Evolutionary conservation across 1,139 yeast species (phyloP).

Genomic region (Pichia sp.): DNA sequence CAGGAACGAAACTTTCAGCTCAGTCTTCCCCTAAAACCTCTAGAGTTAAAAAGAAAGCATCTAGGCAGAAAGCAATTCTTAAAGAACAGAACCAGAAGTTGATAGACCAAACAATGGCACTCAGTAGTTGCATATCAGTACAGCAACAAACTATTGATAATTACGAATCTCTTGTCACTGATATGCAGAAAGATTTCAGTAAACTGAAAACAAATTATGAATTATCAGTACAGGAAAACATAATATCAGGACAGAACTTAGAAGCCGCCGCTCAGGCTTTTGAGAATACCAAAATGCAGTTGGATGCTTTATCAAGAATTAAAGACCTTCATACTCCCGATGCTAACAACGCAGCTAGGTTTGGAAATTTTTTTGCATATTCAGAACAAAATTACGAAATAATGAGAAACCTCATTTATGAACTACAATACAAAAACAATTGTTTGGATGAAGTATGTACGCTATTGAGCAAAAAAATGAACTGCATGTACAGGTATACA

Average conservation of each 20-base stretch:
- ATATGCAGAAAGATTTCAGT: background rate
- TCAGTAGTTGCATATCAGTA: background rate
- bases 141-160: constrained; percentile 4
- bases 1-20: too few relatives aligned
- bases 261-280: background rate
- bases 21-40: background rate
- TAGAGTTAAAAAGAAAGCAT: background rate
- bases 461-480: constrained; percentile 5
- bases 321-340: background rate
- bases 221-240: background rate
- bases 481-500: constrained; percentile 11
- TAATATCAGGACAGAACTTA: background rate
- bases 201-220: constrained; percentile 2
- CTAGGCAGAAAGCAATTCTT: background rate
- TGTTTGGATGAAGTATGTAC: constrained; percentile 8
- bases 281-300: background rate
- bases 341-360: background rate
- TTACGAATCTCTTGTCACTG: constrained; percentile 1
- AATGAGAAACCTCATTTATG: background rate
- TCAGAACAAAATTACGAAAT: background rate
- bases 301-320: background rate
- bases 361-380: background rate
- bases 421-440: constrained; percentile 6
- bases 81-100: background rate
- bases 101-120: background rate